These are phyloP conservation scores for Solanum bukasovii DNA, from an alignment of 257 asterid genomes.

Conservation along the genomic window DNA sequence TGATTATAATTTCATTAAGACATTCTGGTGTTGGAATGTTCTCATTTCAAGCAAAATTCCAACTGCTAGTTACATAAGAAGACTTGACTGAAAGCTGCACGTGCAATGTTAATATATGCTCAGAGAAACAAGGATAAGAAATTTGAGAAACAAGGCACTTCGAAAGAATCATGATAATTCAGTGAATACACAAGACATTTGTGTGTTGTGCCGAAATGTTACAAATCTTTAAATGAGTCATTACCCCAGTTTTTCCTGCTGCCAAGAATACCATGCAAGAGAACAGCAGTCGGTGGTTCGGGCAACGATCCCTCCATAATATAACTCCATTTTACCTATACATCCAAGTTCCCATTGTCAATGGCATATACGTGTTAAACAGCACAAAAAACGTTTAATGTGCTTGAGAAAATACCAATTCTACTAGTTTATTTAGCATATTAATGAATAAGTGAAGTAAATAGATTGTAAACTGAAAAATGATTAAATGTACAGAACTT, in stretches of 20 bases:
- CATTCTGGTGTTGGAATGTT: not conserved
- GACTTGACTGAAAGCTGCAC: not conserved
- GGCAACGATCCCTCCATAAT: slow-evolving; percentile 62
- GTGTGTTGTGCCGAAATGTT: not conserved
- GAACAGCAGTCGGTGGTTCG: slow-evolving; percentile 94
- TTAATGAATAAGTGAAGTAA: not conserved
- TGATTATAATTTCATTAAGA: not conserved
- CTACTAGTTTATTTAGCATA: not conserved
- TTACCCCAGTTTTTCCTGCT: slow-evolving; percentile 94
- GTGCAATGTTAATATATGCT: not conserved
- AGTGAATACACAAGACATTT: not conserved
- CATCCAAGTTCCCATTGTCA: slow-evolving; percentile 11
- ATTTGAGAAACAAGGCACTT: not conserved
- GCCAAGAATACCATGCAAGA: slow-evolving; percentile 94
- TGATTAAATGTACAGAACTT: not conserved
- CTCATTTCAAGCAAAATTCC: not conserved
- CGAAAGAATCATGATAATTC: not conserved
- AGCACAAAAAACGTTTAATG: not conserved
- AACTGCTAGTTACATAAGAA: not conserved
- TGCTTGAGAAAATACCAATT: not conserved
- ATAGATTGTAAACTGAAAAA: not conserved
- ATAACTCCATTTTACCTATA: slow-evolving; percentile 92
- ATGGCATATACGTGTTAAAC: not conserved
- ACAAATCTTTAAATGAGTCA: slow-evolving; percentile 11
- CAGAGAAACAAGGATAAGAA: not conserved